Conservation (phyloP, 23 red algal genomes). For the Cyanidium caldarium region DNA sequence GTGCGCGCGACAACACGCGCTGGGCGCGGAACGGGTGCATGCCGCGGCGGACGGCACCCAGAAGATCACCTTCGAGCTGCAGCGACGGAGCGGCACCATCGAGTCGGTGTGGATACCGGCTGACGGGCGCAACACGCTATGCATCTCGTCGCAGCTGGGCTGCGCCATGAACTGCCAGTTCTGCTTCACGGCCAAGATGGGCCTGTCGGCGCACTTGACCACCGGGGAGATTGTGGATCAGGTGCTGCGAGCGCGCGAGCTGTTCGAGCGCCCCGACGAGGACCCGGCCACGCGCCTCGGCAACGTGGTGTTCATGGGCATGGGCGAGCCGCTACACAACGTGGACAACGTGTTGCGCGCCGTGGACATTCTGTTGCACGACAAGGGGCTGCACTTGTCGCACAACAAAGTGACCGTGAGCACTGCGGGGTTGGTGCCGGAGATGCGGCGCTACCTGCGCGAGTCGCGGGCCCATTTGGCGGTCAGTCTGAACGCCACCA, state of each 20-base stretch:
- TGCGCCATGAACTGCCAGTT: constrained; percentile 97
- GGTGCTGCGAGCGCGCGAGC: constrained; percentile 39
- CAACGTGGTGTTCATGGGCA: constrained; percentile 92
- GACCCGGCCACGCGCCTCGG: constrained; percentile 20
- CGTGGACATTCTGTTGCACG: constrained; percentile 41
- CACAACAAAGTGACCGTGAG: constrained; percentile 94
- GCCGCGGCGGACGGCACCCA: constrained; percentile 61
- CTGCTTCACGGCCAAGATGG: constrained; percentile 69
- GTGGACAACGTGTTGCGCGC: constrained; percentile 60
- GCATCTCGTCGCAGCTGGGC: constrained; percentile 65
- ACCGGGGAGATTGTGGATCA: constrained; percentile 91
- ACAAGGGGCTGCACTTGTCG: constrained; percentile 48
- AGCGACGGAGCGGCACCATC: constrained; percentile 23
- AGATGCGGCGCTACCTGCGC: constrained; percentile 57
- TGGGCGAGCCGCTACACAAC: constrained; percentile 86
- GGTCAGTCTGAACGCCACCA: constrained; percentile 78
- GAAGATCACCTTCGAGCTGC: constrained; percentile 45
- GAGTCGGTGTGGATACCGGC: constrained; percentile 79
- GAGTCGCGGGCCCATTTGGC: constrained; percentile 63
- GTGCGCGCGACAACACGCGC: constrained; percentile 22
- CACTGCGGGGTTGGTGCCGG: constrained; percentile 78
- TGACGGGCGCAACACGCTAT: constrained; percentile 55
- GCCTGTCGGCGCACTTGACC: constrained; percentile 38
- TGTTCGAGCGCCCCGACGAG: constrained; percentile 26
- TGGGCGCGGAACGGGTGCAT: constrained; percentile 33